These are phyloP conservation scores for Solanum raphanifolium DNA, from an alignment of 257 asterid genomes.

Conservation along the genomic window DNA sequence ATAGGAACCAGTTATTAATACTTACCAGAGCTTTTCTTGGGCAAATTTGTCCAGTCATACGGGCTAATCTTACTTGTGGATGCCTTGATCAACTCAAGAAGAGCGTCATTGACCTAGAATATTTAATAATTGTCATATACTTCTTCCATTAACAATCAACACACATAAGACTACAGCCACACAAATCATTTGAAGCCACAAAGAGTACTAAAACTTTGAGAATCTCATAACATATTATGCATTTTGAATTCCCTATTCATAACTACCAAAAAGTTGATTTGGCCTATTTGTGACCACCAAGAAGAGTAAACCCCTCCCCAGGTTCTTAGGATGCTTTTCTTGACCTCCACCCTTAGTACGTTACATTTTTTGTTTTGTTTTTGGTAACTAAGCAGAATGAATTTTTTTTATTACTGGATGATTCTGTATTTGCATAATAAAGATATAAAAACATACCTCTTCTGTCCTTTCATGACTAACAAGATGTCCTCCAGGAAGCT, in stretches of 20 bases:
- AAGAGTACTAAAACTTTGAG: background rate
- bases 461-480: slow-evolving; percentile 94
- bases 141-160: background rate
- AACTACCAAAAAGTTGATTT: background rate
- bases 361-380: background rate
- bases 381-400: background rate
- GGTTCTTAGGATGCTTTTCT: background rate
- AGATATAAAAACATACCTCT: slow-evolving; percentile 41
- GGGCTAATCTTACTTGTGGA: slow-evolving; percentile 34
- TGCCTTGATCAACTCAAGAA: slow-evolving; percentile 63
- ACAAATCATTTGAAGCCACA: background rate
- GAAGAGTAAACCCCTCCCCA: background rate
- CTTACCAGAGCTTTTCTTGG: slow-evolving; percentile 58
- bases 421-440: background rate
- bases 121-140: background rate
- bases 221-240: background rate
- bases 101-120: slow-evolving; percentile 76
- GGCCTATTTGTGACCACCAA: background rate
- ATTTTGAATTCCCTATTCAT: background rate
- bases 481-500: slow-evolving; percentile 91
- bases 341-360: background rate
- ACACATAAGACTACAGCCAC: background rate
- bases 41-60: slow-evolving; percentile 78
- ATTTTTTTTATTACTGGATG: background rate
- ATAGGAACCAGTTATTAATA: background rate